Percentiles rank a stretch among this genome's conserved stretches.
phyloP scores from a whole-genome alignment of 2,329 filamentous ascomycete species.

The Fusarium pininemorale region DNA sequence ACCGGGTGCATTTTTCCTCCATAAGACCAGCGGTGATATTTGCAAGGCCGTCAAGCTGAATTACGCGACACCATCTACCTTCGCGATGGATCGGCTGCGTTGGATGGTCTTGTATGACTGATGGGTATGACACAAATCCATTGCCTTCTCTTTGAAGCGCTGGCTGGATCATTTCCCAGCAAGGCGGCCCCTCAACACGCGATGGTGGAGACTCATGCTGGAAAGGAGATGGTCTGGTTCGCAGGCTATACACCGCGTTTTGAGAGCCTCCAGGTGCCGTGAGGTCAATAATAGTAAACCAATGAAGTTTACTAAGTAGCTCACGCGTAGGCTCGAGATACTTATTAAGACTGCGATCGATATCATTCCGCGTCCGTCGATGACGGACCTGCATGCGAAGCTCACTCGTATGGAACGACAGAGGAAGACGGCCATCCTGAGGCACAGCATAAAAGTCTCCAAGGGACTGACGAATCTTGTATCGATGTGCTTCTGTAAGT shows the following conservation, averaged over 20 bases:
- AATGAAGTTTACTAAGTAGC: background rate
- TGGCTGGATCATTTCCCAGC: background rate
- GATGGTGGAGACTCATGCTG: background rate
- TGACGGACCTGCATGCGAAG: background rate
- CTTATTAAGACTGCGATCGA: background rate
- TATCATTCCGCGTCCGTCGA: background rate
- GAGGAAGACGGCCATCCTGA: background rate
- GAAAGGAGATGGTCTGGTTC: accelerated
- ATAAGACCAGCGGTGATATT: background rate
- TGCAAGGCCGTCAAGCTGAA: background rate
- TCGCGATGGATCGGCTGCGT: background rate
- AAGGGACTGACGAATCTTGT: background rate
- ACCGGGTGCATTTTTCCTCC: background rate
- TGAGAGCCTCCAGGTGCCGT: background rate
- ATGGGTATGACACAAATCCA: background rate
- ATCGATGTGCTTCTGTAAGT: background rate
- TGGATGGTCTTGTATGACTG: background rate
- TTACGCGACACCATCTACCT: background rate
- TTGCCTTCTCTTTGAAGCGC: background rate
- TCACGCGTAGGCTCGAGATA: background rate
- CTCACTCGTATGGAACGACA: background rate
- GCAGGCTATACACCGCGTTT: background rate
- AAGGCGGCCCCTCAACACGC: background rate
- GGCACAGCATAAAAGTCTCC: background rate
- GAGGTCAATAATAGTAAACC: background rate